Evolutionary conservation across 768 basidiomycete species (phyloP).

Genomic region (Psilocybe subaeruginosa): DNA sequence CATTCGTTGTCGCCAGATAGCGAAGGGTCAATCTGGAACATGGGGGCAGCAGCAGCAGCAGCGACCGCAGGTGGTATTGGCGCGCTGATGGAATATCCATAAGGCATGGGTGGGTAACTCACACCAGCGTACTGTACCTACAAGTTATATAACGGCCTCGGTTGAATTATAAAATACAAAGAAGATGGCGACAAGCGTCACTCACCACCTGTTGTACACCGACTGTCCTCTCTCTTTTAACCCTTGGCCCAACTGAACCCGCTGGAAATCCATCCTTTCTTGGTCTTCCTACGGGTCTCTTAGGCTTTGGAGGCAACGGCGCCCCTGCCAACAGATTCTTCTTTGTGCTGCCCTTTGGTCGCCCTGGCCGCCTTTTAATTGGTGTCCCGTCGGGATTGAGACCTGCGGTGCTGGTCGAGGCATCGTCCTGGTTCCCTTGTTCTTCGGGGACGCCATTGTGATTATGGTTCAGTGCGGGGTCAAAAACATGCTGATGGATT

Average conservation of each 20-base stretch:
- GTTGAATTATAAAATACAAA: constrained; percentile 7
- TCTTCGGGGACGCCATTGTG: constrained; percentile 7
- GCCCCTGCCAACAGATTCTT: constrained; percentile 48
- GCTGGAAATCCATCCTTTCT: constrained; percentile 83
- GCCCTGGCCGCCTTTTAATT: constrained; percentile 69
- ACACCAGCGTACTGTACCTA: constrained; percentile 24
- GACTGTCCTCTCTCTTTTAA: constrained; percentile 28
- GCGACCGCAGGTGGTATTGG: constrained; percentile 26
- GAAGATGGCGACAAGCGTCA: constrained; percentile 9
- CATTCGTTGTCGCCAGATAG: constrained; percentile 58
- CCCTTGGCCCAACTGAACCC: constrained; percentile 62
- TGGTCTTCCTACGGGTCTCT: constrained; percentile 80
- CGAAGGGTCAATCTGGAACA: constrained; percentile 52
- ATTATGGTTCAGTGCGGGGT: constrained; percentile 22
- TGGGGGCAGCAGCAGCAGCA: constrained; percentile 27
- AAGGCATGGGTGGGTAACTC: constrained; percentile 25
- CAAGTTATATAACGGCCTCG: neutral
- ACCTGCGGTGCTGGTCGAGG: constrained; percentile 9
- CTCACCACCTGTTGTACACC: constrained; percentile 13
- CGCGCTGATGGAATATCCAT: constrained; percentile 30
- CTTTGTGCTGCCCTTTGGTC: constrained; percentile 82
- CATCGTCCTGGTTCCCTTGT: constrained; percentile 2
- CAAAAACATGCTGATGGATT: constrained; percentile 30
- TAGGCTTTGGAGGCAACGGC: constrained; percentile 53
- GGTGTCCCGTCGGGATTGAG: constrained; percentile 26